These are phyloP conservation scores for Heritiera littoralis DNA, from an alignment of 345 rosid genomes.

Conservation along the genomic window DNA sequence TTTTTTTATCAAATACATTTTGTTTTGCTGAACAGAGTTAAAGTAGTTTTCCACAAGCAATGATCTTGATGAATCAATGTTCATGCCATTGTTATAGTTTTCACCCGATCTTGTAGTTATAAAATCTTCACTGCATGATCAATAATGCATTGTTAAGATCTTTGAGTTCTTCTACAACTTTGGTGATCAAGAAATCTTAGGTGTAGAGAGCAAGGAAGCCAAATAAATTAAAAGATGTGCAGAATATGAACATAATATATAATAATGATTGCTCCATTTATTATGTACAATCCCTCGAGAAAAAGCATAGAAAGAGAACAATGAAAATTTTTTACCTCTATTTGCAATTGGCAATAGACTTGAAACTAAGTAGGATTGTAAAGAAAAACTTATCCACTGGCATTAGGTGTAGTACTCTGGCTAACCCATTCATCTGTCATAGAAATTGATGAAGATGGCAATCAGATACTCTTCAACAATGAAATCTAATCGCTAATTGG, in stretches of 20 bases:
- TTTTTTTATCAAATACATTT: no score
- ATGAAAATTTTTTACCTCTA: not conserved
- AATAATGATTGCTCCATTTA: not conserved
- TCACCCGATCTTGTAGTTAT: no score
- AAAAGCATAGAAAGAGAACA: not conserved
- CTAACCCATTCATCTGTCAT: slow-evolving; percentile 58
- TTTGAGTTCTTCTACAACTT: not conserved
- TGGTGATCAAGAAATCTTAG: not conserved
- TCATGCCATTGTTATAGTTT: no score
- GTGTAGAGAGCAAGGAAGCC: not conserved
- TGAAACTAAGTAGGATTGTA: not conserved
- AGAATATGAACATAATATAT: not conserved
- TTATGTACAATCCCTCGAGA: slow-evolving; percentile 28
- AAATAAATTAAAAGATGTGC: not conserved
- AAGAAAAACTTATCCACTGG: slow-evolving; percentile 29
- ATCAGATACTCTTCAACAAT: not conserved
- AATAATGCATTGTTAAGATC: not conserved
- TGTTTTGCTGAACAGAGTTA: no score
- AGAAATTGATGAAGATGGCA: slow-evolving; percentile 54
- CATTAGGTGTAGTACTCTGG: slow-evolving; percentile 40
- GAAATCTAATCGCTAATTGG: slow-evolving; percentile 34
- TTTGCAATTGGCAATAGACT: no score
- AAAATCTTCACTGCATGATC: not conserved
- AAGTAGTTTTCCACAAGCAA: no score
- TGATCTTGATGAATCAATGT: no score